Evolutionary conservation across 305 asterid species (phyloP), one percentile per base, ranked within the genome.

Genomic region (Withania somnifera): DNA sequence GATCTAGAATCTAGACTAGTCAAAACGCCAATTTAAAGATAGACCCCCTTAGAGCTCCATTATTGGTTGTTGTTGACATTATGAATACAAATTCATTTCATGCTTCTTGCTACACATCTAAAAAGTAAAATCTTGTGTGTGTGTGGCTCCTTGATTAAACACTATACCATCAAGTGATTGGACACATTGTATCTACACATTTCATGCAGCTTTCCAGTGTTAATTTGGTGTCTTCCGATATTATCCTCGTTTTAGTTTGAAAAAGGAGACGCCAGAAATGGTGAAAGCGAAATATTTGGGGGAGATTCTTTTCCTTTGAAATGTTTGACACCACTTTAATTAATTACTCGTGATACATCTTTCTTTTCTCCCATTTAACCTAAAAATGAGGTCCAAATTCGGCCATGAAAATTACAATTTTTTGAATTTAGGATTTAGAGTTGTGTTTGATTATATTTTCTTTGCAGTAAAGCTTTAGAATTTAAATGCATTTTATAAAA

Each of bases 121-220:
- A 50, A 73, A 26, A n/a, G n/a, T n/a, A n/a, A n/a, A n/a, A n/a
- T n/a, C n/a, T 50, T 17, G 1, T 17, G 7, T 26, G 5, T 75
- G 79, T 73, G 82, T 57, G 82, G 58, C n/a, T 26, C 17, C 14
- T 79, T 79, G 75, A 79, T 79, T 58, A 11, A 58, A 79, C 82
- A 22, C 4, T 51, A 26, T 24, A 57, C 73, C 82, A 78, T 8
- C 57, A 32, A 22, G 28, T 38, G 75, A 79, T 24, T 58, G 45
- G 58, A 38, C 75, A 3, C 58, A 79, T 57, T 79, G 42, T 24
- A 24, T 58, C 20, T 22, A 45, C 26, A n/a, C 50, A 77, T 53
- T 77, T 11, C 81, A 28, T 32, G 81, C 50, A 53, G 40, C 45
- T 77, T 30, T 52, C 52, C 10, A 8, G 22, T 30, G n/a, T 40